Conservation (phyloP, 805 yeast genomes). For the Candida silvicultrix region DNA sequence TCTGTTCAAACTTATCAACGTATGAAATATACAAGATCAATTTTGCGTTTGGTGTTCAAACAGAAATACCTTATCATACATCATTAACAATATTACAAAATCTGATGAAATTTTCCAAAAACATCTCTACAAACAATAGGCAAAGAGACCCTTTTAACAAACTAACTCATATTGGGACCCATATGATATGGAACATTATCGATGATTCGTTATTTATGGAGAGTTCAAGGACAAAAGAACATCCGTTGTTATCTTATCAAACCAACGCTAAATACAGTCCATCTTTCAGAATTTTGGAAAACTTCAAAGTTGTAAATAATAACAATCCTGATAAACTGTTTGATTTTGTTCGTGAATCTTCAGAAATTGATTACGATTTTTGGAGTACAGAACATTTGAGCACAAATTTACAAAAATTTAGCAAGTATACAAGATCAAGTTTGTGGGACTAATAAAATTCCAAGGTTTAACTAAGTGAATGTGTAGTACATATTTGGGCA, state of each 20-base stretch:
- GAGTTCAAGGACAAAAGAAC: neutral
- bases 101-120: neutral
- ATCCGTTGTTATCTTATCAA: constrained; percentile 11
- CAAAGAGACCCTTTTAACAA: neutral
- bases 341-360: neutral
- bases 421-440: constrained; percentile 1
- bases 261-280: constrained; percentile 10
- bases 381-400: constrained; percentile 16
- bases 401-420: constrained; percentile 3
- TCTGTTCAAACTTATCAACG: constrained; percentile 1
- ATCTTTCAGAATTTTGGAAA: constrained; percentile 7
- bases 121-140: neutral
- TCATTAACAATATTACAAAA: constrained; percentile 2
- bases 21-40: constrained; percentile 6
- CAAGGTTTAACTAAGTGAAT: no score
- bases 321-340: neutral
- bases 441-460: constrained; percentile 14
- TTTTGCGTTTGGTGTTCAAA: constrained; percentile 16
- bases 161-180: constrained; percentile 4
- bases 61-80: constrained; percentile 8
- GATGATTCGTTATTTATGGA: constrained; percentile 11
- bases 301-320: constrained; percentile 1
- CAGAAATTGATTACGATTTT: constrained; percentile 7
- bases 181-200: constrained; percentile 17
- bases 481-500: neutral